Conservation (phyloP, 2,329 filamentous ascomycete species). For the Trichothecium sympodiale region DNA sequence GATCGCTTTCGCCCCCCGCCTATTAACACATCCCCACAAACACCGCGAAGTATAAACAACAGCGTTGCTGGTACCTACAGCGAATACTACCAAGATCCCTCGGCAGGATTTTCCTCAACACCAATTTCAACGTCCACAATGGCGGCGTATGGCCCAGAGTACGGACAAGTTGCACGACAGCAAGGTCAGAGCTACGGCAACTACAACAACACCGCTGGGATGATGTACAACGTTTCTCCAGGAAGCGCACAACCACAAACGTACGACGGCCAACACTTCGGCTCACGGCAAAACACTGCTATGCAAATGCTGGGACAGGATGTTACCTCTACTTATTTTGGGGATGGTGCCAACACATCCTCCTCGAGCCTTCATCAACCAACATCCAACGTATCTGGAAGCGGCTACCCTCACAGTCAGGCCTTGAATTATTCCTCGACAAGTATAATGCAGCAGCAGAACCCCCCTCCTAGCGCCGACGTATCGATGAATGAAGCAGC, state of each 20-base stretch:
- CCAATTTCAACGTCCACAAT: conserved; percentile 45
- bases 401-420: conserved; percentile 57
- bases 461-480: conserved; percentile 26
- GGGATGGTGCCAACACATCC: conserved; percentile 32
- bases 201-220: conserved; percentile 47
- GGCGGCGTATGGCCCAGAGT: conserved; percentile 52
- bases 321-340: conserved; percentile 60
- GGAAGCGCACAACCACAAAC: conserved; percentile 40
- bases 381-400: conserved; percentile 33
- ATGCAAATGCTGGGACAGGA: conserved; percentile 54
- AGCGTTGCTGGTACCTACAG: conserved; percentile 46
- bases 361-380: conserved; percentile 42
- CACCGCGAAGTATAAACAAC: conserved; percentile 39
- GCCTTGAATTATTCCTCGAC: conserved; percentile 39
- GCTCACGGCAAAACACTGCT: conserved; percentile 62
- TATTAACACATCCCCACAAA: conserved; percentile 36
- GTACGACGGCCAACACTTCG: conserved; percentile 70
- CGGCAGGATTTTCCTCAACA: conserved; percentile 39
- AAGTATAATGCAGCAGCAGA: conserved; percentile 34
- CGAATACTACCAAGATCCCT: conserved; percentile 46
- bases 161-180: conserved; percentile 50
- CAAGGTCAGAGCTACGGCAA: conserved; percentile 42
- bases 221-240: conserved; percentile 63
- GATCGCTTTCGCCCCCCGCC: conserved; percentile 38
- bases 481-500: conserved; percentile 43